These are phyloP conservation scores for Kwoniella dendrophila DNA, from an alignment of 768 basidiomycete genomes.

Conservation along the genomic window DNA sequence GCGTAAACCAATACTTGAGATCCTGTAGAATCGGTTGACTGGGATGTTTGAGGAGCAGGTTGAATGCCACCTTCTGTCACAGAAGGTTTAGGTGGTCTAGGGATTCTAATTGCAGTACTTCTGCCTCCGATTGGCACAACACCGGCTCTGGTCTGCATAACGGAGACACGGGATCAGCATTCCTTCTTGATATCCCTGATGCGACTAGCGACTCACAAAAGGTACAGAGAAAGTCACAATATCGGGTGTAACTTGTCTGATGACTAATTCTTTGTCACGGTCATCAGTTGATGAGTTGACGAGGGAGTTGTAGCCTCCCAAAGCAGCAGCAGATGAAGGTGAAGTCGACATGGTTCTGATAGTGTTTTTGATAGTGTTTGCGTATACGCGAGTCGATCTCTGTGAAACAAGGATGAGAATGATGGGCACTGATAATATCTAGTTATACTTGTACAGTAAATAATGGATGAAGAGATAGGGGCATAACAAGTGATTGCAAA, in stretches of 20 bases:
- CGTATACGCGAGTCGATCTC: background rate
- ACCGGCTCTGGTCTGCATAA: conserved; percentile 62
- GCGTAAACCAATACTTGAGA: conserved; percentile 82
- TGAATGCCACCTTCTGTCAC: conserved; percentile 13
- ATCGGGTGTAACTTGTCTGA: conserved; percentile 51
- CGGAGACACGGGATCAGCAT: too few species aligned
- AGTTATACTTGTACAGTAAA: background rate
- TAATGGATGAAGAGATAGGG: background rate
- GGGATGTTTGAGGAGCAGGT: conserved; percentile 7
- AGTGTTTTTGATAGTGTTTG: background rate
- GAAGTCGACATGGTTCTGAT: conserved; percentile 12
- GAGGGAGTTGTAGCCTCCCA: conserved; percentile 11
- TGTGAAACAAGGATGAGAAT: background rate
- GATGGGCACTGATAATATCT: background rate
- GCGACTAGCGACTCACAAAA: conserved; percentile 41
- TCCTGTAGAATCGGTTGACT: background rate
- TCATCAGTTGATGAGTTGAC: conserved; percentile 25
- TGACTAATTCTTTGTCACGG: conserved; percentile 51
- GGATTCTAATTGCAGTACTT: conserved; percentile 75
- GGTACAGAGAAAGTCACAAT: conserved; percentile 57
- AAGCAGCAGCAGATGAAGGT: background rate
- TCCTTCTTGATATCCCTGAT: too few species aligned
- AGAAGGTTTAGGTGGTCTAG: conserved; percentile 47
- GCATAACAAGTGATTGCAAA: background rate
- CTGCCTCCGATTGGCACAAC: conserved; percentile 77